These are phyloP conservation scores for Durotheca rogersii DNA, from an alignment of 495 filamentous ascomycete genomes.

Conservation along the genomic window DNA sequence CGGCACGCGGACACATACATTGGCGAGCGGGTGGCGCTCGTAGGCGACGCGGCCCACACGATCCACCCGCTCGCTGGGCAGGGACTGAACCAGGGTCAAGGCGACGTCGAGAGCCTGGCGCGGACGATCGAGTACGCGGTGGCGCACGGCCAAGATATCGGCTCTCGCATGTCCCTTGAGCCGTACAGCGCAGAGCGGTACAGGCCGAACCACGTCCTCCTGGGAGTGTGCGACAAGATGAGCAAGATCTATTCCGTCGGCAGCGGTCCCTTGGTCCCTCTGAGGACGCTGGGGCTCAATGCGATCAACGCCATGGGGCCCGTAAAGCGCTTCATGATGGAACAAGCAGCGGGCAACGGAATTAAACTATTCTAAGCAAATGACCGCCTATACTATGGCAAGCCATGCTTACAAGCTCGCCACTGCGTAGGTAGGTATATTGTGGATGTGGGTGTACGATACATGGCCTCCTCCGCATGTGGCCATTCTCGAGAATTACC, in stretches of 20 bases:
- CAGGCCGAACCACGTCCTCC: constrained; percentile 75
- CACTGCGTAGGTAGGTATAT: background rate
- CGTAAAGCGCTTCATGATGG: constrained; percentile 86
- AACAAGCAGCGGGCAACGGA: constrained; percentile 71
- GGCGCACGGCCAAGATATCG: constrained; percentile 81
- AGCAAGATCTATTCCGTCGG: constrained; percentile 86
- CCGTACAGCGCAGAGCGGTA: constrained; percentile 77
- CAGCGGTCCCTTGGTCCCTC: constrained; percentile 71
- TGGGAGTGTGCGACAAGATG: constrained; percentile 89
- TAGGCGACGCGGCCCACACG: constrained; percentile 93
- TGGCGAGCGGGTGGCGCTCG: constrained; percentile 79
- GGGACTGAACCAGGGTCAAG: constrained; percentile 90
- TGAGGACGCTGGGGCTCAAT: constrained; percentile 73
- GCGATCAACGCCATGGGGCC: constrained; percentile 74
- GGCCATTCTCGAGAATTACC: no score
- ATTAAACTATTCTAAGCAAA: constrained; percentile 43
- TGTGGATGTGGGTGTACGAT: background rate
- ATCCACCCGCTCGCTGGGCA: constrained; percentile 94
- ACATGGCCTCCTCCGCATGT: background rate
- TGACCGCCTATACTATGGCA: no score
- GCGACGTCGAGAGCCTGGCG: constrained; percentile 76
- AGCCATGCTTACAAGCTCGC: no score
- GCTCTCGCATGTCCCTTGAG: constrained; percentile 69
- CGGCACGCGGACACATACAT: constrained; percentile 91
- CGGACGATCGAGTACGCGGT: constrained; percentile 74